Evolutionary conservation across 2,329 filamentous ascomycete genomes (phyloP), one percentile per base, ranked within the genome.

Genomic region (Basipetospora chlamydospora): DNA sequence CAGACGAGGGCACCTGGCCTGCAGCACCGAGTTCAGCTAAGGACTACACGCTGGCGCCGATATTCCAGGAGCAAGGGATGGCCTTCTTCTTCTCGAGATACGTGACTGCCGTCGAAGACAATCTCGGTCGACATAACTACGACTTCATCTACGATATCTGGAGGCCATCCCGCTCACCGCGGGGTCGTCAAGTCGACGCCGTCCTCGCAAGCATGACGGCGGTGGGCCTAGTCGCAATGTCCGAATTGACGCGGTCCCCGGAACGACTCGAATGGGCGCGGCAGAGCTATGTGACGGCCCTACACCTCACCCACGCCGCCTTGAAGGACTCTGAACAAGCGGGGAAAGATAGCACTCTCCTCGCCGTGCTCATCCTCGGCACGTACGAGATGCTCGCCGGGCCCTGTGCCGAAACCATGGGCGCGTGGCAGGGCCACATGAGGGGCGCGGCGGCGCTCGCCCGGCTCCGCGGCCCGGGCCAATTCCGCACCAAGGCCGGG

Each of bases 381-480:
- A 63, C 68, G 4, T 73, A 66, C 42, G 68, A 73, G 48, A 66
- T 65, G 44, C 56, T 72, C 41, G 62, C 64, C 9, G 66, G 66
- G 12, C 57, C 53, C 15, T 60, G 56, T 6, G 51, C 57, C 6
- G 56, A 60, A 36, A 69, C 65, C 0, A 55, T 70, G 43, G 51
- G 57, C 36, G 64, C 64, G 9, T 73, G 67, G 62, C 60, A 66
- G 39, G 55, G 67, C 36, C 69, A 73, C 44, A 57, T 72, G 26
- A 63, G 63, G 33, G 68, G 67, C 8, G 68, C 69, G 2, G 61
- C 63, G 3, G 58, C 61, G 4, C 53, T 73, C 16, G 62, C 67
- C 7, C 58, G 56, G 35, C 55, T 71, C 43, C 60, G 69, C 34
- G 69, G 68, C 13, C 45, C 53, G 8, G 52, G 51, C 3, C 66